A percentile compares a stretch with the other conserved stretches of the same genome.
These are phyloP conservation scores for Volvariella volvacea DNA, from an alignment of 1,284 basidiomycete genomes.

Conservation along the genomic window DNA sequence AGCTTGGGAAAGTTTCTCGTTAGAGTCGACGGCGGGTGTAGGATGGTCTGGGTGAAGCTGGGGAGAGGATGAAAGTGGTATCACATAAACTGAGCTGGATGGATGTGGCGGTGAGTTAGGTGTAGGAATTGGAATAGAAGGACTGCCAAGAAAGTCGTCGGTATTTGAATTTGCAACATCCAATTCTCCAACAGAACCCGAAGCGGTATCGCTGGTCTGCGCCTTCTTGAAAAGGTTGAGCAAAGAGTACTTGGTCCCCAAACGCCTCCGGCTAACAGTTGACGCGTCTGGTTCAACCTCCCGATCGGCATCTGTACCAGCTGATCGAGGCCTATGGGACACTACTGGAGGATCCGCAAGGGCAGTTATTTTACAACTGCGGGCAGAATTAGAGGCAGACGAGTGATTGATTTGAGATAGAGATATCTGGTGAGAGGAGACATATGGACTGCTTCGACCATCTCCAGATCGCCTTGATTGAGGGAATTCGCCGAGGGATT, in stretches of 20 bases:
- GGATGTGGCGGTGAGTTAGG: conserved; percentile 6
- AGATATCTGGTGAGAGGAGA: conserved; percentile 33
- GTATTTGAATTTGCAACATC: conserved; percentile 7
- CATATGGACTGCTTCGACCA: conserved; percentile 13
- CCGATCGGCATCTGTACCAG: conserved; percentile 46
- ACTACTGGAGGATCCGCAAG: conserved; percentile 18
- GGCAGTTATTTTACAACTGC: conserved; percentile 21
- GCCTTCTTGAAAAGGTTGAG: conserved; percentile 56
- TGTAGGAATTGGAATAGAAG: conserved; percentile 1
- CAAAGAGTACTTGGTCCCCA: conserved; percentile 49
- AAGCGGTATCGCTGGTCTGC: conserved; percentile 26
- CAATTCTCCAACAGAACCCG: not conserved
- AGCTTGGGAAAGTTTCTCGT: conserved; percentile 5
- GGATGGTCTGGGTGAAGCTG: conserved; percentile 14
- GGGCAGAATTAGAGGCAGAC: conserved; percentile 16
- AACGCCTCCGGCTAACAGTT: conserved; percentile 25
- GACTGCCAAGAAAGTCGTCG: too few relatives aligned
- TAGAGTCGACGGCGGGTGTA: conserved; percentile 11
- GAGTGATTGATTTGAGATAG: conserved; percentile 32
- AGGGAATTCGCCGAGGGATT: conserved; percentile 31
- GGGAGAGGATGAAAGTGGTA: conserved; percentile 12
- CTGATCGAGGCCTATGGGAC: conserved; percentile 48
- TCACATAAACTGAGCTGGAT: conserved; percentile 8
- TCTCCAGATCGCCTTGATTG: conserved; percentile 20
- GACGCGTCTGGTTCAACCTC: conserved; percentile 21